Evolutionary conservation across 2,329 filamentous ascomycete species (phyloP), one percentile per base, ranked within the genome.

Genomic region (Diplodia seriata): DNA sequence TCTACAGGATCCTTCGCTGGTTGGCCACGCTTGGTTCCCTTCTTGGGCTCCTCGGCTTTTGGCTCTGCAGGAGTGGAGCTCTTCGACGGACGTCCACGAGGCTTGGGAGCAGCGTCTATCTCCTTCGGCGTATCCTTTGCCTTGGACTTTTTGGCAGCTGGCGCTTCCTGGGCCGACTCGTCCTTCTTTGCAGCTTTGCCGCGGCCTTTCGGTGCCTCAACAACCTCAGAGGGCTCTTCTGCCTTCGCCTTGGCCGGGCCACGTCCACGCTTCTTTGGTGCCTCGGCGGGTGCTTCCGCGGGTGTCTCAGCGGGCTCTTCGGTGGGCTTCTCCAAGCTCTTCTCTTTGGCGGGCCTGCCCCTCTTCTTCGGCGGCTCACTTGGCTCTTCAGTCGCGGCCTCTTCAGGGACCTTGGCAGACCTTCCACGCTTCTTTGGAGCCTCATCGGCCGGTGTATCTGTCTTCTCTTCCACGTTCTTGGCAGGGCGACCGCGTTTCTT

Each of bases 131-230:
- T 20, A 8, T 26, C 14, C 23, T 47, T 53, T 23, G 33, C 55
- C 23, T 67, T 40, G 11, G 29, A 33, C 20, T 40, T 53, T 12
- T 55, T 43, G 33, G 55, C 14, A n/a, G 29, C 55, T 38, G 54
- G 49, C 5, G 54, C 38, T 4, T 59, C 49, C 20, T 29, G 15
- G 18, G 40, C 40, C 7, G 14, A 7, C n/a, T 47, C 31, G 11
- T 63, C 49, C 14, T 53, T 55, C 50, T 54, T 65, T 1, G 33
- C 51, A 55, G 62, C 62, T 38, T 43, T 55, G 31, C 33, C 49
- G 8, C 49, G 62, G 15, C 12, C 29, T 71, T 72, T 74, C 1
- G 72, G 74, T 11, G 72, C 69, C 23, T 68, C 66, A 7, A 53
- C 55, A 49, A 29, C 67, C 9, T 69, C 62, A 47, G 40, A 47